phyloP scores from a whole-genome alignment of 2,329 filamentous ascomycete genomes.

The Dactylellina haptotyla region DNA sequence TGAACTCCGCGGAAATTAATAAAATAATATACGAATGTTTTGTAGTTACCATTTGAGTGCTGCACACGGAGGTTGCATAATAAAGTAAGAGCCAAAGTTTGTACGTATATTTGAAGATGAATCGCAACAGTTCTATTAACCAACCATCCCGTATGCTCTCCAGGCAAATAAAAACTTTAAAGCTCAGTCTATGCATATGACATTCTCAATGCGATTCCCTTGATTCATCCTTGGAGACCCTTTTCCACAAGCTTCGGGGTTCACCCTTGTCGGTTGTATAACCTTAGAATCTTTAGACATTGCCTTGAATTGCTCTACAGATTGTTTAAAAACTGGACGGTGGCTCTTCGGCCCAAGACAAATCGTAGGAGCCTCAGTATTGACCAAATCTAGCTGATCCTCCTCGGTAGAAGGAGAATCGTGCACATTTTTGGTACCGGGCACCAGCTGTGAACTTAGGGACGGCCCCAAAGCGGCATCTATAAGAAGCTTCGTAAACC shows the following conservation, averaged over 20 bases:
- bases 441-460: neutral
- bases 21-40: too few relatives aligned
- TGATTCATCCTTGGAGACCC: neutral
- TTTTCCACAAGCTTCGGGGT: too few relatives aligned
- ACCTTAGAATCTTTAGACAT: neutral
- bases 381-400: neutral
- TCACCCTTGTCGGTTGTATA: too few relatives aligned
- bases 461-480: neutral
- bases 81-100: too few relatives aligned
- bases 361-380: neutral
- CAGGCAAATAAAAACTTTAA: neutral
- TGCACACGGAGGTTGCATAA: too few relatives aligned
- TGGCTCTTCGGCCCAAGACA: neutral
- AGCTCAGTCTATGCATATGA: slow-evolving; percentile 18
- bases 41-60: too few relatives aligned
- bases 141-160: too few relatives aligned
- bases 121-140: too few relatives aligned
- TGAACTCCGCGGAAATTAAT: too few relatives aligned
- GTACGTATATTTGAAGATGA: too few relatives aligned
- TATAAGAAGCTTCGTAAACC: slow-evolving; percentile 26
- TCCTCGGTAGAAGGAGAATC: neutral
- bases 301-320: slow-evolving; percentile 37
- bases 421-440: neutral
- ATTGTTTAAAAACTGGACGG: slow-evolving; percentile 41
- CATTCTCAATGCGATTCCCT: slow-evolving; percentile 1